These are phyloP conservation scores for Lagenidium sp. DNA, from an alignment of 352 stramenopile genomes.

Conservation along the genomic window DNA sequence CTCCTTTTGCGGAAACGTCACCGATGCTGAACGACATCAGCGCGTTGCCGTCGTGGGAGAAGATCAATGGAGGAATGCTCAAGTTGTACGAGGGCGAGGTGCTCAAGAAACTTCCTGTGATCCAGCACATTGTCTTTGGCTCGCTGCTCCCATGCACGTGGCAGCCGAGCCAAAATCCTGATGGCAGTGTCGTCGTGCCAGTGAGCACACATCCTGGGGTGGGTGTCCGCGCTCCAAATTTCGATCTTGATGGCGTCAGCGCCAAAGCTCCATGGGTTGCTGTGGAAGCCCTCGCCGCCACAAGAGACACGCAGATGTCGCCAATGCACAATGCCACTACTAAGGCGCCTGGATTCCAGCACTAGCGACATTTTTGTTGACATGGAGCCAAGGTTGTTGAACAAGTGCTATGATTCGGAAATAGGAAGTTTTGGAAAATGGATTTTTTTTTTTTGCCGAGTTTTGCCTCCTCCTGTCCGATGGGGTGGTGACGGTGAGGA, in stretches of 20 bases:
- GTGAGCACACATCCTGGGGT: constrained; percentile 49
- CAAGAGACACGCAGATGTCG: constrained; percentile 43
- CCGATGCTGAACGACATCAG: constrained; percentile 94
- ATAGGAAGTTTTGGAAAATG: too few relatives aligned
- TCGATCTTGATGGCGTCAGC: constrained; percentile 47
- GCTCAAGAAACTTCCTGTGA: constrained; percentile 96
- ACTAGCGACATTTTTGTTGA: too few relatives aligned
- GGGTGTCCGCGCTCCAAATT: constrained; percentile 57
- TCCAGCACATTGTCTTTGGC: constrained; percentile 98
- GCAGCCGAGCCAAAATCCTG: constrained; percentile 44
- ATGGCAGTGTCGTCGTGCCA: constrained; percentile 41
- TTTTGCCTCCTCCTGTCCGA: too few relatives aligned
- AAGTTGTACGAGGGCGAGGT: constrained; percentile 95
- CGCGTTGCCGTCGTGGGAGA: constrained; percentile 83
- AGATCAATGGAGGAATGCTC: constrained; percentile 87
- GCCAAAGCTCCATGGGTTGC: constrained; percentile 60
- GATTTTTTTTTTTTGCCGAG: too few relatives aligned
- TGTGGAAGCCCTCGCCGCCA: constrained; percentile 36
- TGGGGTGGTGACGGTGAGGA: too few relatives aligned
- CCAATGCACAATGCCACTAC: constrained; percentile 14
- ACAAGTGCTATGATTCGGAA: too few relatives aligned
- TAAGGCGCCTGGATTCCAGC: too few relatives aligned
- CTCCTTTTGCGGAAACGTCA: constrained; percentile 89
- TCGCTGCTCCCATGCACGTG: constrained; percentile 86
- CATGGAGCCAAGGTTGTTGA: too few relatives aligned